phyloP scores from a whole-genome alignment of 139 green algal species.

The Coccomyxa sp. region DNA sequence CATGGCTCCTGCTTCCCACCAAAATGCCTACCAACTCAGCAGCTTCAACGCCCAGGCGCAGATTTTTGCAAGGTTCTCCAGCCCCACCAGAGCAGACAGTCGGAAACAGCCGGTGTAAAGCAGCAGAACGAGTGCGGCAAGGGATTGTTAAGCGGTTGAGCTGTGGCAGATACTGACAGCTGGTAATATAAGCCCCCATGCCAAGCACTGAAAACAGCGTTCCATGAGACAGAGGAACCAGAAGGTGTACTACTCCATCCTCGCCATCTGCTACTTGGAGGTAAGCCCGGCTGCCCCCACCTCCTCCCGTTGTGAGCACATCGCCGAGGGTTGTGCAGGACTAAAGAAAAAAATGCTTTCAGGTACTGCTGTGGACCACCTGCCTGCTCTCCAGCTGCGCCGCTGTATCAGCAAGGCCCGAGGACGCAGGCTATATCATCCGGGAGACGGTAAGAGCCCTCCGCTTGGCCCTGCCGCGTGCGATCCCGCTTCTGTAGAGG shows the following conservation, averaged over 20 bases:
- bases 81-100: no score
- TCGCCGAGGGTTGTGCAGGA: neutral
- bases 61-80: no score
- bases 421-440: conserved; percentile 38
- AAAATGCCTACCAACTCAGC: no score
- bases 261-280: conserved; percentile 42
- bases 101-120: no score
- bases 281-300: conserved; percentile 8
- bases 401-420: conserved; percentile 15
- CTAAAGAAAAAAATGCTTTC: neutral
- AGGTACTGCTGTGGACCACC: conserved; percentile 64
- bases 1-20: no score
- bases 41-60: no score
- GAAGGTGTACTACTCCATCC: conserved; percentile 42
- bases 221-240: neutral
- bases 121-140: no score
- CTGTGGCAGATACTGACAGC: no score
- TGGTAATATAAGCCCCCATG: no score
- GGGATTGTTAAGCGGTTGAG: no score
- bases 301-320: neutral
- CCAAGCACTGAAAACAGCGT: no score
- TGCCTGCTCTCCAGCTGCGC: conserved; percentile 42
- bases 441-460: conserved; percentile 51
- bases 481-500: neutral
- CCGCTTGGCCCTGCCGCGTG: neutral